Base-by-base conservation (phyloP, 352 stramenopile genomes). In the Globisporangium acanthophoron region DNA sequence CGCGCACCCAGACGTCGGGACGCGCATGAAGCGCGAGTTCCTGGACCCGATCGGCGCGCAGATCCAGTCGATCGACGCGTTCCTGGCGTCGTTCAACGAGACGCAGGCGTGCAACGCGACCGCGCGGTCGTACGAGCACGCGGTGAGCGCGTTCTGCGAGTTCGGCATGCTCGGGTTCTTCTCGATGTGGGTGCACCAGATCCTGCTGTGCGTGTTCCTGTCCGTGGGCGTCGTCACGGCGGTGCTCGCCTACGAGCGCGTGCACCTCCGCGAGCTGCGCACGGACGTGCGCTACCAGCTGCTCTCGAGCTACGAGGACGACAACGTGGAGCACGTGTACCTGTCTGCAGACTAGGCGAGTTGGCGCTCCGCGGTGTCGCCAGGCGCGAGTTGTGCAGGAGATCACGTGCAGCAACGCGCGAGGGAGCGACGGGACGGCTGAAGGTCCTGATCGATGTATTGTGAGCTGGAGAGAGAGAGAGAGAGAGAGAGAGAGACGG, bases 131-230 rank as follows among this genome's bases (percentile, higher is more conserved):
- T 73, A 87, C 15, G 52, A 66, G 51, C 69, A 82, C 48, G 84
- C 80, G 7, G 64, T 80, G 29, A 66, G 69, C 39, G 70, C 74
- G 45, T 90, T 80, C 64, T 93, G 84, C 61, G 83, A 87, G 67
- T 91, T 84, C 64, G 80, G 84, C 52, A 87, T 93, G 61, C 67
- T 91, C 44, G 84, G 84, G 24, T 85, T 93, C 60, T 89, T 90
- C 54, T 89, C 80, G 15, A 87, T 93, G 79, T 93, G 84, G 84
- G 74, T 88, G 50, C 84, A 93, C 58, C 84, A 93, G 71, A 79
- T 93, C 39, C 55, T 90, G 54, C 59, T 93, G 12, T 93, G 84
- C 52, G 52, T 88, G n/a, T 71, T 89, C 35, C 65, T 93, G 3
- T 90, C 91, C 59, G 73, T 89, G 50, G 78, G 76, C 62, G 73